A percentile compares a stretch with the other conserved stretches of the same genome.
Evolutionary conservation across 2,329 filamentous ascomycete species (phyloP).

Genomic region (Bipolaris bicolor): DNA sequence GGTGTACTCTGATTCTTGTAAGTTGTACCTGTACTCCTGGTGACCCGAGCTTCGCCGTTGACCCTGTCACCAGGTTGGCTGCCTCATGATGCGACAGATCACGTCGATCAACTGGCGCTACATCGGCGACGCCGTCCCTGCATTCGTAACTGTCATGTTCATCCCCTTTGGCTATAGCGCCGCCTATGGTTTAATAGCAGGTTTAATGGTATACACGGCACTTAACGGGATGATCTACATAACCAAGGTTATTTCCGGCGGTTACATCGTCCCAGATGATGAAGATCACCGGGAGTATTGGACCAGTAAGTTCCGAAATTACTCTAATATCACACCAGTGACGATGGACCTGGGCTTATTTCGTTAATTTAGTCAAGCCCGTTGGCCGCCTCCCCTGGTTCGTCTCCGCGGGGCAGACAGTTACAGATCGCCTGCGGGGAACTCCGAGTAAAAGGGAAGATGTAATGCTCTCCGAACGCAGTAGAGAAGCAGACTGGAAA

Average conservation of each 20-base stretch:
- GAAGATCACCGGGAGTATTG: slow-evolving; percentile 78
- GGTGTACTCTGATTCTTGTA: slow-evolving; percentile 81
- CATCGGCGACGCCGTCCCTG: slow-evolving; percentile 80
- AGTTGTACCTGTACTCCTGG: slow-evolving; percentile 15
- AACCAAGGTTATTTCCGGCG: slow-evolving; percentile 68
- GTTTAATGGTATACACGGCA: slow-evolving; percentile 75
- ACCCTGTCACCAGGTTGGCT: slow-evolving; percentile 57
- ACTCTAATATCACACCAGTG: not conserved
- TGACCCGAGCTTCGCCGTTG: slow-evolving; percentile 13
- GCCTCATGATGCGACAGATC: slow-evolving; percentile 76
- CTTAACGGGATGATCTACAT: slow-evolving; percentile 75
- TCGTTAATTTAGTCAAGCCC: slow-evolving; percentile 34
- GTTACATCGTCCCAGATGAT: slow-evolving; percentile 74
- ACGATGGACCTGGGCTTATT: not conserved
- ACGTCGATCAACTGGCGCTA: slow-evolving; percentile 89
- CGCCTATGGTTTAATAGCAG: slow-evolving; percentile 82
- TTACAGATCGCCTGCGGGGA: slow-evolving; percentile 32
- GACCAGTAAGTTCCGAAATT: slow-evolving; percentile 65
- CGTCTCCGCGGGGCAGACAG: slow-evolving; percentile 32
- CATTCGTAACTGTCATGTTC: slow-evolving; percentile 80
- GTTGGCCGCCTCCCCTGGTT: slow-evolving; percentile 15
- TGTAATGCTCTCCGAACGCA: slow-evolving; percentile 30
- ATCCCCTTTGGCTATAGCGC: slow-evolving; percentile 93
- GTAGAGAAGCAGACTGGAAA: slow-evolving; percentile 32
- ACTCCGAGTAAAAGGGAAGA: slow-evolving; percentile 21